These are phyloP conservation scores for Grosmannia huntii DNA, from an alignment of 2,329 filamentous ascomycete species.

Conservation along the genomic window DNA sequence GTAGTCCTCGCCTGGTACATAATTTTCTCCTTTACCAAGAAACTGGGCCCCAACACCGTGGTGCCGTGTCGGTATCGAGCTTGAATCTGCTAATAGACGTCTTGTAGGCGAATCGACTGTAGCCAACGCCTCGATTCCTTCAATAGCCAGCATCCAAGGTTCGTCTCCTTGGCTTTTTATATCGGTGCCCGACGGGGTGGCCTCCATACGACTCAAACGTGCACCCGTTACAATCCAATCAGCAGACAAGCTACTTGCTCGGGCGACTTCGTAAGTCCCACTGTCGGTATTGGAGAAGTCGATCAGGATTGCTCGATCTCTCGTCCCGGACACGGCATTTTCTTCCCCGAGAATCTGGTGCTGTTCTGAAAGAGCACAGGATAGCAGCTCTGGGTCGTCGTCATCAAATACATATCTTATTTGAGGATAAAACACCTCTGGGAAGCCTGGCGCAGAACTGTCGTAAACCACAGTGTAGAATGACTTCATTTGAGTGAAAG, in stretches of 20 bases:
- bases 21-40: neutral
- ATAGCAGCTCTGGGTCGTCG: slow-evolving; percentile 70
- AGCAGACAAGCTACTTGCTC: slow-evolving; percentile 58
- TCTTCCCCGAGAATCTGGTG: slow-evolving; percentile 13
- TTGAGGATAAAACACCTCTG: slow-evolving; percentile 63
- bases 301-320: slow-evolving; percentile 39
- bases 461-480: slow-evolving; percentile 83
- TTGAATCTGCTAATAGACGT: neutral
- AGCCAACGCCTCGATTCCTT: slow-evolving; percentile 32
- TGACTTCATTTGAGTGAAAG: slow-evolving; percentile 49
- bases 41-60: too few relatives aligned
- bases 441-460: slow-evolving; percentile 33
- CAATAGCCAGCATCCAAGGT: slow-evolving; percentile 48
- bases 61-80: neutral
- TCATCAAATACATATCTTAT: slow-evolving; percentile 91
- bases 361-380: slow-evolving; percentile 45
- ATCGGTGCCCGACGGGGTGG: slow-evolving; percentile 18
- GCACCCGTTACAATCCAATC: slow-evolving; percentile 53
- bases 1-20: slow-evolving; percentile 30
- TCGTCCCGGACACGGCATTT: slow-evolving; percentile 16
- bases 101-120: neutral
- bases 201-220: slow-evolving; percentile 30
- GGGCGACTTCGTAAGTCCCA: slow-evolving; percentile 40
- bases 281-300: slow-evolving; percentile 34
- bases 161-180: slow-evolving; percentile 15